These are phyloP conservation scores for Thermochaetoides dissita DNA, from an alignment of 2,329 filamentous ascomycete genomes.

Conservation along the genomic window DNA sequence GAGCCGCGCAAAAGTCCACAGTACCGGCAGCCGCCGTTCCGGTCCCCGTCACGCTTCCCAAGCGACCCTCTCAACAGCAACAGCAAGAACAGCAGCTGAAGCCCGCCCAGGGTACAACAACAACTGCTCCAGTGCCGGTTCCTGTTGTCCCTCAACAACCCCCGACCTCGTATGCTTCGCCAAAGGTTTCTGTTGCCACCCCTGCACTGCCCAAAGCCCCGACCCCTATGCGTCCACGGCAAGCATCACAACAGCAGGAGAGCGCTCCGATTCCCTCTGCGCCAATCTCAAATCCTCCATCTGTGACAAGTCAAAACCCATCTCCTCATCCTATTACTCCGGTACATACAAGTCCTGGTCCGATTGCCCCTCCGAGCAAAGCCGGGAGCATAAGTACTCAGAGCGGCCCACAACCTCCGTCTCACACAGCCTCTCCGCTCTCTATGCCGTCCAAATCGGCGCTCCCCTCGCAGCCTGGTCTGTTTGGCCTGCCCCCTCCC, in stretches of 20 bases:
- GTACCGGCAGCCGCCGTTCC: slow-evolving; percentile 22
- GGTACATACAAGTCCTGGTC: slow-evolving; percentile 50
- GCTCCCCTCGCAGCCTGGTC: slow-evolving; percentile 25
- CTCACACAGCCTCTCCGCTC: slow-evolving; percentile 51
- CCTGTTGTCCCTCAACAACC: slow-evolving; percentile 47
- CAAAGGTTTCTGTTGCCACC: slow-evolving; percentile 64
- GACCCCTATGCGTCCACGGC: slow-evolving; percentile 62
- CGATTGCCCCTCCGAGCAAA: slow-evolving; percentile 50
- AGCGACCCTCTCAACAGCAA: slow-evolving; percentile 29
- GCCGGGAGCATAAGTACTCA: slow-evolving; percentile 29
- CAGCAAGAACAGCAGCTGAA: slow-evolving; percentile 22
- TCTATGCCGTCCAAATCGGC: slow-evolving; percentile 36
- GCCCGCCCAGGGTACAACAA: slow-evolving; percentile 25
- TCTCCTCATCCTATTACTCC: slow-evolving; percentile 50
- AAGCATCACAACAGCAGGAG: slow-evolving; percentile 60
- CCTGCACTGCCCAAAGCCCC: slow-evolving; percentile 72
- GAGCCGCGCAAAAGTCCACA: slow-evolving; percentile 27
- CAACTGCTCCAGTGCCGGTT: slow-evolving; percentile 25
- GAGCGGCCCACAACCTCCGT: slow-evolving; percentile 15
- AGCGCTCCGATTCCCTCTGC: slow-evolving; percentile 56
- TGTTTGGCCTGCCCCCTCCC: slow-evolving; percentile 43
- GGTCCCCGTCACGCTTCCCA: slow-evolving; percentile 23
- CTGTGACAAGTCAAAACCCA: slow-evolving; percentile 38
- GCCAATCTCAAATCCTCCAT: slow-evolving; percentile 45
- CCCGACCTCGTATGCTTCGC: slow-evolving; percentile 53